Evolutionary conservation across 2,329 filamentous ascomycete species (phyloP).

Genomic region (Trichoderma hamatum): DNA sequence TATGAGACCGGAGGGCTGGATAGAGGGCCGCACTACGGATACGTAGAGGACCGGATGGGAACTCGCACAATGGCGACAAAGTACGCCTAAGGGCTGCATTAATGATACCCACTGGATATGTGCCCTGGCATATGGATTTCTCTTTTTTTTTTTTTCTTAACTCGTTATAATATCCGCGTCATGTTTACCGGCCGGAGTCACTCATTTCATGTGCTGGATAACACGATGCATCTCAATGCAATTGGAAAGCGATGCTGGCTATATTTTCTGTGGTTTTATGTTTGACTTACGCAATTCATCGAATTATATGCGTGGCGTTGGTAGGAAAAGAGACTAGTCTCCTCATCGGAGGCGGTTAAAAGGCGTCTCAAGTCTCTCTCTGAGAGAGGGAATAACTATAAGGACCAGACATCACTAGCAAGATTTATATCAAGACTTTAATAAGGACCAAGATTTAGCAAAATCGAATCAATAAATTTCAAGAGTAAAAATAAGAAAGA

Average conservation of each 20-base stretch:
- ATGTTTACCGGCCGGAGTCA: neutral
- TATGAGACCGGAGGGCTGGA: neutral
- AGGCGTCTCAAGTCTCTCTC: neutral
- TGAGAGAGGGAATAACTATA: rapidly evolving
- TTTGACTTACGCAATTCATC: neutral
- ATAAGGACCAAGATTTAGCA: neutral
- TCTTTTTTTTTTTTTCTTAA: neutral
- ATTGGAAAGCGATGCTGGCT: slow-evolving; percentile 5
- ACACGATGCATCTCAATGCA: neutral
- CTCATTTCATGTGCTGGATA: slow-evolving; percentile 13
- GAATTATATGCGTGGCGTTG: slow-evolving; percentile 18
- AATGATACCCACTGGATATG: neutral
- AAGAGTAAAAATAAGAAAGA: neutral
- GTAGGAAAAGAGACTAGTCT: neutral
- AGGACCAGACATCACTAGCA: neutral
- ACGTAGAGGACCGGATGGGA: neutral
- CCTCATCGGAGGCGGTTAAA: neutral
- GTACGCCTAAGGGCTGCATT: slow-evolving; percentile 7
- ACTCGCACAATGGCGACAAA: neutral
- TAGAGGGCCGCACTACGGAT: neutral
- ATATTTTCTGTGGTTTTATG: neutral
- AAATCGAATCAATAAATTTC: neutral
- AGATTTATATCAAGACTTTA: neutral
- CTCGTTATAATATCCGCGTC: neutral
- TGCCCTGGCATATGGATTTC: neutral